Evolutionary conservation across 2,329 filamentous ascomycete species (phyloP), one percentile per base, ranked within the genome.

Genomic region (Monilinia vaccinii-corymbosi): DNA sequence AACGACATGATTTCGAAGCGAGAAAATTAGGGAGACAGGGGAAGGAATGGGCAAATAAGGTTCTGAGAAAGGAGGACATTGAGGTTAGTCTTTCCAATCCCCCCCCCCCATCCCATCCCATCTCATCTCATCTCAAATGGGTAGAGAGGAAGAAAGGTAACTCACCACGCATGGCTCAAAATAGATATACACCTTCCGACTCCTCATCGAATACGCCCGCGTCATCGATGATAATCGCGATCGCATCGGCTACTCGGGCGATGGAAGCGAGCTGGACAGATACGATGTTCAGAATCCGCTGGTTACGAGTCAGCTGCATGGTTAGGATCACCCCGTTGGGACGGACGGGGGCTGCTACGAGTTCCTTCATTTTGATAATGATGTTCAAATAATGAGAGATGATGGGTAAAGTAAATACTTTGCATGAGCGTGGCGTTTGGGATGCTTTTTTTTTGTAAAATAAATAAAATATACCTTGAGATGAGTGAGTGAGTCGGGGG

Each of bases 21-120:
- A 77, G 83, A 71, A 77, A 77, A 48, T 81, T 94, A 65, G 89
- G 88, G 6, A 72, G 77, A 50, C 80, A 82, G 63, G 86, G 88
- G 31, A 79, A 83, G 61, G 79, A 83, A 40, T 94, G 89, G 89
- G 86, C 87, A 1, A 78, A 81, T 61, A 85, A 82, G 73, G 86
- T 86, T 18, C 73, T 93, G 34, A 76, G 89, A 62, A 83, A 81
- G 62, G 87, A 89, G 68, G 86, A 89, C 68, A 83, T 89, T 74
- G 85, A 89, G 73, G 84, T 82, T 50, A 84, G 81, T 83, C 8
- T 38, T 28, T 28, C n/a, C n/a, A n/a, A n/a, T n/a, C n/a, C n/a
- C n/a, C n/a, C n/a, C n/a, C n/a, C n/a, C n/a, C n/a, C n/a, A n/a
- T 28, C 6, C 6, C 25, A 28, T 28, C 25, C 25, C 25, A 6